A percentile compares a stretch with the other conserved stretches of the same genome.
Conservation (phyloP, 2,329 filamentous ascomycete genomes). For the Fusarium sp. region DNA sequence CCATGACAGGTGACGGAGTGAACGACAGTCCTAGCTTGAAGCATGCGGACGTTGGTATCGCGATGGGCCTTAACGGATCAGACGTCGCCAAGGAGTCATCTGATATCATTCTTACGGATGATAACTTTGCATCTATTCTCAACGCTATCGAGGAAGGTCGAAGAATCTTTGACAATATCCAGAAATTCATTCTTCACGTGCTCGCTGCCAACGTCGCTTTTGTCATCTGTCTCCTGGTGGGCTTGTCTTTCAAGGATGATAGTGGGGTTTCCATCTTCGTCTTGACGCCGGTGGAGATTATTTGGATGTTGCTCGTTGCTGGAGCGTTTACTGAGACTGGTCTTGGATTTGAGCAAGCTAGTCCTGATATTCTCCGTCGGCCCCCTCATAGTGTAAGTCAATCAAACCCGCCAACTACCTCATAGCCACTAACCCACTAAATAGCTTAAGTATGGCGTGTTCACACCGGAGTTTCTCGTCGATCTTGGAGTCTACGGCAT, state of each 20-base stretch:
- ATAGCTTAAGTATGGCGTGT: slow-evolving; percentile 66
- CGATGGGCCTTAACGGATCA: slow-evolving; percentile 74
- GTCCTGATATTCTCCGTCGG: slow-evolving; percentile 74
- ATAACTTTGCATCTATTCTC: slow-evolving; percentile 69
- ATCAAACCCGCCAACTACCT: too few relatives aligned
- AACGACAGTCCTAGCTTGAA: slow-evolving; percentile 78
- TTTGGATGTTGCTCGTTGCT: slow-evolving; percentile 82
- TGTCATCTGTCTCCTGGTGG: slow-evolving; percentile 74
- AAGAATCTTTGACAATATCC: slow-evolving; percentile 78
- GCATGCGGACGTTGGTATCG: slow-evolving; percentile 76
- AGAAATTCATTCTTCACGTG: slow-evolving; percentile 77
- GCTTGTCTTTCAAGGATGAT: slow-evolving; percentile 76
- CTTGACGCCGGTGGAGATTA: slow-evolving; percentile 76
- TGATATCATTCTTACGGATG: slow-evolving; percentile 76
- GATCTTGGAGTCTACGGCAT: slow-evolving; percentile 75
- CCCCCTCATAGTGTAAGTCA: slow-evolving; percentile 61
- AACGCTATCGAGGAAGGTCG: slow-evolving; percentile 73
- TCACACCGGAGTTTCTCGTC: slow-evolving; percentile 72
- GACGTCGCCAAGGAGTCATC: slow-evolving; percentile 78
- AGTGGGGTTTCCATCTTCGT: slow-evolving; percentile 76
- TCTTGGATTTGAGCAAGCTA: slow-evolving; percentile 76
- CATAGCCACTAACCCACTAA: neutral
- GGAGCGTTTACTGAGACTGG: slow-evolving; percentile 79
- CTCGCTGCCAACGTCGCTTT: slow-evolving; percentile 77
- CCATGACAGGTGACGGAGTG: slow-evolving; percentile 79